A percentile compares a stretch with the other conserved stretches of the same genome.
Conservation (phyloP, 805 yeast species). For the Wickerhamomyces tratensis region DNA sequence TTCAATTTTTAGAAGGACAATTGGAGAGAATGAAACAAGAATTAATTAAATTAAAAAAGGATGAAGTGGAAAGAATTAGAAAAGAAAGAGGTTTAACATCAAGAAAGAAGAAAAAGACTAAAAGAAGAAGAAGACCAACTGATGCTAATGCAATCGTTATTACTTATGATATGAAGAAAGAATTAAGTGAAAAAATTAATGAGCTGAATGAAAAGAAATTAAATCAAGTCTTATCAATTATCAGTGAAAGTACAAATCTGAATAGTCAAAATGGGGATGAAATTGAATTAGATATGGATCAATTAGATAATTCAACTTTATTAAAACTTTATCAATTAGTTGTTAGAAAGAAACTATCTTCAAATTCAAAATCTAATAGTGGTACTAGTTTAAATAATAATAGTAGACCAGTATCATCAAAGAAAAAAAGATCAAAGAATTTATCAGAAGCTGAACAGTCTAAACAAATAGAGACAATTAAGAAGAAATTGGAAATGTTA, state of each 20-base stretch:
- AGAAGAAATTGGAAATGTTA: slow-evolving; percentile 66
- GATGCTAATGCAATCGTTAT: slow-evolving; percentile 31
- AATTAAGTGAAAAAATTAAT: slow-evolving; percentile 78
- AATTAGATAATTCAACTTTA: slow-evolving; percentile 75
- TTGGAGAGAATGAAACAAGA: slow-evolving; percentile 78
- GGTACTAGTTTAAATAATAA: slow-evolving; percentile 5
- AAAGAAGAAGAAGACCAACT: slow-evolving; percentile 14
- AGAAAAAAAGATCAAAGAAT: slow-evolving; percentile 41
- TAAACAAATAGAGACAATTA: slow-evolving; percentile 60
- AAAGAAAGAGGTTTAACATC: slow-evolving; percentile 43
- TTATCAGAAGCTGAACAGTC: slow-evolving; percentile 58
- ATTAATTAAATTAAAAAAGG: slow-evolving; percentile 71
- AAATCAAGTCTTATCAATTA: slow-evolving; percentile 75
- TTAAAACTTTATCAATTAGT: slow-evolving; percentile 79
- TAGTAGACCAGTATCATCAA: slow-evolving; percentile 4
- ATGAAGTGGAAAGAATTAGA: slow-evolving; percentile 57
- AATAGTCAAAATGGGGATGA: slow-evolving; percentile 65
- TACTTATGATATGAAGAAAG: slow-evolving; percentile 94
- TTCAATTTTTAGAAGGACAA: slow-evolving; percentile 81
- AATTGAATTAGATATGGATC: slow-evolving; percentile 93
- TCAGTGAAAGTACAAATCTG: slow-evolving; percentile 65
- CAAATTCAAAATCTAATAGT: neutral
- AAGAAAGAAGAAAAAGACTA: slow-evolving; percentile 30
- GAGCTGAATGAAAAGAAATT: slow-evolving; percentile 71
- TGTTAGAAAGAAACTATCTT: slow-evolving; percentile 31